Percentiles rank a stretch among this genome's conserved stretches.
Evolutionary conservation across 768 basidiomycete species (phyloP).

Genomic region (Russula vinacea): DNA sequence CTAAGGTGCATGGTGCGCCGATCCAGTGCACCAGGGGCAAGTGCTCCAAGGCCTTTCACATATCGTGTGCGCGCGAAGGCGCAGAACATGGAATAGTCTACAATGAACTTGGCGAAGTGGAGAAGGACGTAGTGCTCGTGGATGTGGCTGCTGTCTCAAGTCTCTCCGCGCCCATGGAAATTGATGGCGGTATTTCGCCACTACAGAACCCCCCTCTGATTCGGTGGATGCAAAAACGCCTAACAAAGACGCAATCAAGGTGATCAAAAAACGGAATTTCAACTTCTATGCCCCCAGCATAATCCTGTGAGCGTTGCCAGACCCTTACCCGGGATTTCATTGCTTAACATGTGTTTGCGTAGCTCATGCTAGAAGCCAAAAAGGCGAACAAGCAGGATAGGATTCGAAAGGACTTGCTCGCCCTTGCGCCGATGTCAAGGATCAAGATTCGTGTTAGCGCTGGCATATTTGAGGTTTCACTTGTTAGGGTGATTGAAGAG

Average conservation of each 20-base stretch:
- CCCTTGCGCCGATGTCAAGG: slow-evolving; percentile 64
- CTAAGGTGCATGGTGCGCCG: slow-evolving; percentile 71
- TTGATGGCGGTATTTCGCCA: slow-evolving; percentile 31
- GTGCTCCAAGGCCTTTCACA: slow-evolving; percentile 90
- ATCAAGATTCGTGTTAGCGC: slow-evolving; percentile 83
- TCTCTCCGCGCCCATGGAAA: slow-evolving; percentile 36
- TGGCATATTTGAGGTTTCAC: slow-evolving; percentile 83
- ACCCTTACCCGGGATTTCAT: not conserved
- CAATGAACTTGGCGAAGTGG: slow-evolving; percentile 60
- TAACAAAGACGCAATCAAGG: slow-evolving; percentile 47
- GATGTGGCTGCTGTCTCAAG: slow-evolving; percentile 35
- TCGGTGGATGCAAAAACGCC: slow-evolving; percentile 28
- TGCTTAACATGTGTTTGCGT: slow-evolving; percentile 3
- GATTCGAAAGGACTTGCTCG: slow-evolving; percentile 65
- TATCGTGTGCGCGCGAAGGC: slow-evolving; percentile 77
- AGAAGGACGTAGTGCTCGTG: slow-evolving; percentile 75
- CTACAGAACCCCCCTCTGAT: slow-evolving; percentile 14
- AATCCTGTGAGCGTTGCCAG: slow-evolving; percentile 68
- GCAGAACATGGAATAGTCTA: slow-evolving; percentile 54
- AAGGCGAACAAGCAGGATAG: slow-evolving; percentile 72
- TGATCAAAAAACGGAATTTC: slow-evolving; percentile 71
- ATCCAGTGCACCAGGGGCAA: slow-evolving; percentile 95
- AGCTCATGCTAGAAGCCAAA: slow-evolving; percentile 75
- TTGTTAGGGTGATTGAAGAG: slow-evolving; percentile 68
- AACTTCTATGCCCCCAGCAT: slow-evolving; percentile 80